These are phyloP conservation scores for Naegleria lovaniensis DNA, from an alignment of 208 protist genomes.

Conservation along the genomic window DNA sequence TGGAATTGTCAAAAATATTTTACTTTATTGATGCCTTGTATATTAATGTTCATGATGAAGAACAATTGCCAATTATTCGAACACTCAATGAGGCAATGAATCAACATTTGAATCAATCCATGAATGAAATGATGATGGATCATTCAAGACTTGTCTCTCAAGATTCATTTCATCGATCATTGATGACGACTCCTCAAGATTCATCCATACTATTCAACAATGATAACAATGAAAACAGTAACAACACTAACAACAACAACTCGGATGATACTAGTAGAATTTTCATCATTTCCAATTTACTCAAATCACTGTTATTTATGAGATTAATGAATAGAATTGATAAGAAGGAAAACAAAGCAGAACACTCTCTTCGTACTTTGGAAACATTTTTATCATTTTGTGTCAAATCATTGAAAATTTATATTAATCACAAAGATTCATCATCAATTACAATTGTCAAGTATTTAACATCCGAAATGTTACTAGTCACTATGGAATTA, in stretches of 20 bases:
- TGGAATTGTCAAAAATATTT: not conserved
- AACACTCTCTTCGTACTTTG: not conserved
- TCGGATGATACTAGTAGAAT: too few species aligned
- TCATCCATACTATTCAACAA: too few species aligned
- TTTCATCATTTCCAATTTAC: not conserved
- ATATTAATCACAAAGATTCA: not conserved
- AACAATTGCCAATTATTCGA: not conserved
- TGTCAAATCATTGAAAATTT: not conserved
- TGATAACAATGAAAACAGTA: too few species aligned
- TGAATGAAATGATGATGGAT: too few species aligned
- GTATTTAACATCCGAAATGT: not conserved
- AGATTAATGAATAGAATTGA: not conserved
- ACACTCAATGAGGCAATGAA: not conserved
- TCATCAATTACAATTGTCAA: not conserved
- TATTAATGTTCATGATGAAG: not conserved
- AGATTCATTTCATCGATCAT: too few species aligned
- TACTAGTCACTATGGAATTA: not conserved
- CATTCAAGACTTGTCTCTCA: too few species aligned
- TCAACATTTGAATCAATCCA: not conserved
- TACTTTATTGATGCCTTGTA: not conserved
- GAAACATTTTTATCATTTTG: not conserved
- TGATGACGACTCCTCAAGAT: too few species aligned
- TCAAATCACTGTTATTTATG: not conserved
- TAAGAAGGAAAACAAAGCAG: not conserved
- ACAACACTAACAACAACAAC: too few species aligned